These are phyloP conservation scores for Thalassia testudinum DNA, from an alignment of 116 monocot species.

Conservation along the genomic window DNA sequence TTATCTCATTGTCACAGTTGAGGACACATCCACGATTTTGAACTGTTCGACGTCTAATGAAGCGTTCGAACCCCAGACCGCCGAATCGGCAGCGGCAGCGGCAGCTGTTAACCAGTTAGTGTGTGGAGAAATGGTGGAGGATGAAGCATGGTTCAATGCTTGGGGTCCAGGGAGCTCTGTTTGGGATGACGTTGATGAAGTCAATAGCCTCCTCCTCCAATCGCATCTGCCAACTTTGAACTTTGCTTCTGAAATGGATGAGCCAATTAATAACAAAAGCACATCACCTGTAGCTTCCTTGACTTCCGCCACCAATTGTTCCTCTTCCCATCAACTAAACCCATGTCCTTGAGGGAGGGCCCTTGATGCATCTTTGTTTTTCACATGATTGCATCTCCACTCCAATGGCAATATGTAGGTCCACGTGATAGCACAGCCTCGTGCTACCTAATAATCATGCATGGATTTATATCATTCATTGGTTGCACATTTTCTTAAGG, in stretches of 20 bases:
- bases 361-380: neutral
- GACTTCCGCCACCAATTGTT: neutral
- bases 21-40: too few species aligned
- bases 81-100: neutral
- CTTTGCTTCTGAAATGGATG: neutral
- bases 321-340: neutral
- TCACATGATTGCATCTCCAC: too few species aligned
- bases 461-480: too few species aligned
- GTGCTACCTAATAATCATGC: too few species aligned
- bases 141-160: slow-evolving; percentile 68
- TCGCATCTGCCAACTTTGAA: neutral
- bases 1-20: too few species aligned
- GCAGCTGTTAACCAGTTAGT: slow-evolving; percentile 14
- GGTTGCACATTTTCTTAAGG: too few species aligned
- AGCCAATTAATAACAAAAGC: neutral
- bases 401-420: too few species aligned
- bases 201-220: slow-evolving; percentile 24
- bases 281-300: neutral
- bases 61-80: neutral
- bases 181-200: slow-evolving; percentile 76
- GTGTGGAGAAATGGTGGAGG: slow-evolving; percentile 58
- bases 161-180: slow-evolving; percentile 87
- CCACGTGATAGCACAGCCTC: too few species aligned
- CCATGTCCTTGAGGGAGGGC: slow-evolving; percentile 4
- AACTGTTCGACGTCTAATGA: too few species aligned